phyloP scores from a whole-genome alignment of 495 filamentous ascomycete species.

The Gamarada debralockiae region DNA sequence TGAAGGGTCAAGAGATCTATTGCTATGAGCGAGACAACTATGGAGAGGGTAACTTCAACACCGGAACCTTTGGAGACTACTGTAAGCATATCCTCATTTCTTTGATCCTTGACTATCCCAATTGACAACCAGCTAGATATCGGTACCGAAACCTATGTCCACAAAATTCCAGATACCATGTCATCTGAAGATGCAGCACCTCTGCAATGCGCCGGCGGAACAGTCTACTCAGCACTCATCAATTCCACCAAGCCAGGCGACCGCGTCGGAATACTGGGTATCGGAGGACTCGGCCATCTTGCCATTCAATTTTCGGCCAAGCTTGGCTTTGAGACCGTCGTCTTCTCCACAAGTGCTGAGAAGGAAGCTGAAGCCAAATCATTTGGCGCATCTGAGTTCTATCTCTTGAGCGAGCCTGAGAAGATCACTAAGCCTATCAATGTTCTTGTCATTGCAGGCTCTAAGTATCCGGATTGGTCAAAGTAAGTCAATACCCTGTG shows the following conservation, averaged over 20 bases:
- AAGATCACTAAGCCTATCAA: constrained; percentile 22
- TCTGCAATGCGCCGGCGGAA: constrained; percentile 52
- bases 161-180: constrained; percentile 49
- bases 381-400: constrained; percentile 47
- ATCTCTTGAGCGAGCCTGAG: constrained; percentile 14
- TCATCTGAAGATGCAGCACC: constrained; percentile 53
- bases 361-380: constrained; percentile 53
- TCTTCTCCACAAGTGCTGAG: constrained; percentile 48
- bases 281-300: constrained; percentile 57
- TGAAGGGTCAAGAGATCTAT: constrained; percentile 16
- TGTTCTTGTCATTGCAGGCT: constrained; percentile 31
- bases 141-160: constrained; percentile 18
- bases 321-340: constrained; percentile 56
- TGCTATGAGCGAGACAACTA: constrained; percentile 20
- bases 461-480: constrained; percentile 34
- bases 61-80: constrained; percentile 17
- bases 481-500: constrained; percentile 13
- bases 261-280: constrained; percentile 54
- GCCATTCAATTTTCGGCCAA: constrained; percentile 59
- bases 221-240: constrained; percentile 46
- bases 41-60: constrained; percentile 9
- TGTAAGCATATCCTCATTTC: background rate
- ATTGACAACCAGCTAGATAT: no score
- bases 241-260: constrained; percentile 17
- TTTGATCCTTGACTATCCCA: background rate